These are phyloP conservation scores for Rhizopogon salebrosus DNA, from an alignment of 768 basidiomycete species.

Conservation along the genomic window DNA sequence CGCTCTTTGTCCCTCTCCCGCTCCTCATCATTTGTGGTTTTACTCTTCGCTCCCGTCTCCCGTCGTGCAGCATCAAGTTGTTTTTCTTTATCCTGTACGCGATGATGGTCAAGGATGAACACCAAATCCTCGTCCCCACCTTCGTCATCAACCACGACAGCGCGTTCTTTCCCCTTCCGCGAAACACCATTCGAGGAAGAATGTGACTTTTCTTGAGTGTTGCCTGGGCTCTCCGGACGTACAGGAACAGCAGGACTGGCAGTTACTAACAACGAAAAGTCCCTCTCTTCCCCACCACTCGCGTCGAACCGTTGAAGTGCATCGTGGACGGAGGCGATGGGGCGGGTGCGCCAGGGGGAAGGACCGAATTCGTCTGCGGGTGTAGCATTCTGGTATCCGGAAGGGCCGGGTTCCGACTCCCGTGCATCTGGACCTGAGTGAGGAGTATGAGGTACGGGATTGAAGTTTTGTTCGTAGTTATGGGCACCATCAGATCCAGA, in stretches of 20 bases:
- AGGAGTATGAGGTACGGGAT: background rate
- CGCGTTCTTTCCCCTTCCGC: slow-evolving; percentile 43
- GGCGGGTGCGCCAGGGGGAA: slow-evolving; percentile 28
- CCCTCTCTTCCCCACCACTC: slow-evolving; percentile 38
- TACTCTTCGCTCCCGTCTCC: slow-evolving; percentile 36
- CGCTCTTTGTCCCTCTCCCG: slow-evolving; percentile 53
- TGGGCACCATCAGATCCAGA: background rate
- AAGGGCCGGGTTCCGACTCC: slow-evolving; percentile 13
- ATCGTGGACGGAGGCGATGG: slow-evolving; percentile 40
- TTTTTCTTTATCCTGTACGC: slow-evolving; percentile 55
- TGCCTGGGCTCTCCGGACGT: slow-evolving; percentile 19
- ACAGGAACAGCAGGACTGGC: slow-evolving; percentile 34
- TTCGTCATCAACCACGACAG: slow-evolving; percentile 19
- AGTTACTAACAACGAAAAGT: slow-evolving; percentile 49
- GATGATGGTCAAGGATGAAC: slow-evolving; percentile 30
- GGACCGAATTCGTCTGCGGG: slow-evolving; percentile 13
- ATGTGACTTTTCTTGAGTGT: slow-evolving; percentile 18
- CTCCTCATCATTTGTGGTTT: slow-evolving; percentile 29
- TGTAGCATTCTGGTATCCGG: slow-evolving; percentile 7
- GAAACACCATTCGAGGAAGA: slow-evolving; percentile 8
- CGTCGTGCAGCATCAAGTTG: slow-evolving; percentile 54
- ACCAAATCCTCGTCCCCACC: slow-evolving; percentile 20
- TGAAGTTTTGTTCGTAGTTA: background rate
- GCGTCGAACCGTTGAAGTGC: slow-evolving; percentile 44
- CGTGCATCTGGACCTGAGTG: background rate